A percentile compares a stretch with the other conserved stretches of the same genome.
Conservation (phyloP, 345 rosid genomes). For the Jatropha curcas region DNA sequence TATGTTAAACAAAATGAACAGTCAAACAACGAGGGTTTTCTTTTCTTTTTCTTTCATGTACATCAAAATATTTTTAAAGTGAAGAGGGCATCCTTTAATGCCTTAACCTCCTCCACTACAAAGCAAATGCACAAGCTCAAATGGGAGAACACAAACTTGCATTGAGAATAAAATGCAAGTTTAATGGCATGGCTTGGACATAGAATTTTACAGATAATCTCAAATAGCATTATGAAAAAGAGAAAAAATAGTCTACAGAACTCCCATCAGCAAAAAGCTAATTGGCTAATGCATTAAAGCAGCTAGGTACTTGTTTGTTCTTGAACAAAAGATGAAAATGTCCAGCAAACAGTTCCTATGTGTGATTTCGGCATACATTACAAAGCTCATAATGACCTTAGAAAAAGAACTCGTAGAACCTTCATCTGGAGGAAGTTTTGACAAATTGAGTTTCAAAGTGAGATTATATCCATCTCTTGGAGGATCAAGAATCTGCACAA, state of each 20-base stretch:
- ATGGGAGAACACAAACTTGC: neutral
- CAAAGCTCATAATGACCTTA: slow-evolving; percentile 48
- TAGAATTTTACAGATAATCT: neutral
- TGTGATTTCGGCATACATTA: slow-evolving; percentile 12
- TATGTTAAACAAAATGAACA: neutral
- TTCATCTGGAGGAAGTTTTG: slow-evolving; percentile 86
- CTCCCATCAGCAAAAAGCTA: neutral
- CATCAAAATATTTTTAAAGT: too few species aligned
- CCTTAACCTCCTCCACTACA: too few species aligned
- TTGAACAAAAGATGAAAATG: neutral
- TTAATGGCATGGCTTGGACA: neutral
- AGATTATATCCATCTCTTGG: slow-evolving; percentile 94
- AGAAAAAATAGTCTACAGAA: neutral
- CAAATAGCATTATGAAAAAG: too few species aligned
- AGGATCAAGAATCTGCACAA: slow-evolving; percentile 95
- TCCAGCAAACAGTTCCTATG: slow-evolving; percentile 12
- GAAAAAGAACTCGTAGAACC: slow-evolving; percentile 59
- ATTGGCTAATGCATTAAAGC: neutral
- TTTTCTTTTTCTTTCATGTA: too few species aligned
- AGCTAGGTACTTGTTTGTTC: neutral
- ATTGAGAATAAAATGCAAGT: neutral
- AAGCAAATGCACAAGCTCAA: too few species aligned
- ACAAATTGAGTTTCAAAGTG: slow-evolving; percentile 85
- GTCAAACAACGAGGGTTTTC: neutral
- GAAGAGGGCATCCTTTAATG: too few species aligned